phyloP scores from a whole-genome alignment of 2,329 filamentous ascomycete genomes.

The Ascochyta viciae-villosae region DNA sequence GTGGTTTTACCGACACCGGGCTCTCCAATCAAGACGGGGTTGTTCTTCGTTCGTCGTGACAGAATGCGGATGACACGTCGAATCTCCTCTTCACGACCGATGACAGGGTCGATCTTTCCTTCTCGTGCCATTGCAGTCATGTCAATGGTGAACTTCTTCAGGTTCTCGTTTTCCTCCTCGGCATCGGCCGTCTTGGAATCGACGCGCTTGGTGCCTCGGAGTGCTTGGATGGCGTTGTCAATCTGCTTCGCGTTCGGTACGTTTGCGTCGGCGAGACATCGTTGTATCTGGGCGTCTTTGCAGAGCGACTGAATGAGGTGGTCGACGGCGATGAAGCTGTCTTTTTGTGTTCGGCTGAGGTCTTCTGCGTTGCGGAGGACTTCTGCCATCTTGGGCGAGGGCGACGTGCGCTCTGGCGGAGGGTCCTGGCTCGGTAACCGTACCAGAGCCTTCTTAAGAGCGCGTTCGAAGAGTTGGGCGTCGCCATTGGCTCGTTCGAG shows the following conservation, averaged over 20 bases:
- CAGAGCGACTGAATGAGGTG: slow-evolving; percentile 87
- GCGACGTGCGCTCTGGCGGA: slow-evolving; percentile 84
- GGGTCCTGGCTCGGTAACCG: slow-evolving; percentile 93
- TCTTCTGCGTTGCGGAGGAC: slow-evolving; percentile 86
- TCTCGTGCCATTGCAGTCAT: slow-evolving; percentile 97
- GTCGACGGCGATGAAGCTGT: slow-evolving; percentile 92
- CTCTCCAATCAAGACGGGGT: slow-evolving; percentile 96
- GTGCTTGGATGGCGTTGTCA: slow-evolving; percentile 87
- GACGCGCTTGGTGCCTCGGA: slow-evolving; percentile 89
- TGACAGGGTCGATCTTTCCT: slow-evolving; percentile 97
- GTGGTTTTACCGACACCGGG: slow-evolving; percentile 99
- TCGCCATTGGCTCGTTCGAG: slow-evolving; percentile 94
- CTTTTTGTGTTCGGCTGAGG: slow-evolving; percentile 95
- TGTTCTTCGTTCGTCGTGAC: slow-evolving; percentile 95
- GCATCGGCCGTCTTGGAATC: slow-evolving; percentile 96
- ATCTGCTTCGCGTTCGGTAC: slow-evolving; percentile 90
- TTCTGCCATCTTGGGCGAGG: slow-evolving; percentile 81
- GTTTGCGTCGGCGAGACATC: slow-evolving; percentile 81
- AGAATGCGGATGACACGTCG: slow-evolving; percentile 89
- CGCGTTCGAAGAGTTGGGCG: slow-evolving; percentile 83
- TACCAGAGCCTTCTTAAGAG: slow-evolving; percentile 90
- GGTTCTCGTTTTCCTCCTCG: slow-evolving; percentile 90
- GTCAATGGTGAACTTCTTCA: slow-evolving; percentile 98
- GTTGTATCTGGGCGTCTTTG: slow-evolving; percentile 78
- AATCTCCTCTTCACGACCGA: slow-evolving; percentile 95